Conservation (phyloP, 2,329 filamentous ascomycete species). For the Botrytis pseudocinerea region DNA sequence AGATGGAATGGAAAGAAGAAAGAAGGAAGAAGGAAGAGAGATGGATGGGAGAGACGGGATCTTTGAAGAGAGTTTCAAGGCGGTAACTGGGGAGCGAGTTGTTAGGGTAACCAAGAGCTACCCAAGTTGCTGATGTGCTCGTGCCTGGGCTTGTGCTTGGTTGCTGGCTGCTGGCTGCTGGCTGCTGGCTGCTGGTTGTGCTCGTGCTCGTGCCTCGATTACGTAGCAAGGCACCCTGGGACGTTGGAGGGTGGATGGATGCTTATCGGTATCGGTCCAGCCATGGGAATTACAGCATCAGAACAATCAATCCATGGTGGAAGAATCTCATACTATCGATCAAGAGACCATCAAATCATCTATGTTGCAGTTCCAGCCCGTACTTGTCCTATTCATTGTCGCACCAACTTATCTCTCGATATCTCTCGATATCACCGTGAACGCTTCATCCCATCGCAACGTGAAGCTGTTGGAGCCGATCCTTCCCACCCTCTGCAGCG, state of each 20-base stretch:
- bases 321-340: background rate
- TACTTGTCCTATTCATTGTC: background rate
- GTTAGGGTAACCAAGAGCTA: conserved; percentile 16
- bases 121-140: background rate
- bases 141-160: background rate
- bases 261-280: conserved; percentile 12
- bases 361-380: too few species aligned
- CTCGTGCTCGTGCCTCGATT: conserved; percentile 6
- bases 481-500: background rate
- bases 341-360: background rate
- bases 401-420: background rate
- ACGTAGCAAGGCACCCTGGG: conserved; percentile 8
- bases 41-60: background rate
- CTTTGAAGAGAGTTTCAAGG: conserved; percentile 20
- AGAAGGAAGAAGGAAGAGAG: background rate
- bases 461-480: background rate
- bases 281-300: background rate
- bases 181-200: background rate
- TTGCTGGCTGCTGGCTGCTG: too few species aligned
- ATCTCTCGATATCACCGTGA: background rate
- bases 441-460: background rate
- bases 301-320: background rate
- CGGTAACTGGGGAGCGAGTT: conserved; percentile 12
- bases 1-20: background rate
- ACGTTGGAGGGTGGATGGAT: background rate